A percentile compares a stretch with the other conserved stretches of the same genome.
Conservation (phyloP, 371 early-diverging fungal species). For the Mucor plumbeus region DNA sequence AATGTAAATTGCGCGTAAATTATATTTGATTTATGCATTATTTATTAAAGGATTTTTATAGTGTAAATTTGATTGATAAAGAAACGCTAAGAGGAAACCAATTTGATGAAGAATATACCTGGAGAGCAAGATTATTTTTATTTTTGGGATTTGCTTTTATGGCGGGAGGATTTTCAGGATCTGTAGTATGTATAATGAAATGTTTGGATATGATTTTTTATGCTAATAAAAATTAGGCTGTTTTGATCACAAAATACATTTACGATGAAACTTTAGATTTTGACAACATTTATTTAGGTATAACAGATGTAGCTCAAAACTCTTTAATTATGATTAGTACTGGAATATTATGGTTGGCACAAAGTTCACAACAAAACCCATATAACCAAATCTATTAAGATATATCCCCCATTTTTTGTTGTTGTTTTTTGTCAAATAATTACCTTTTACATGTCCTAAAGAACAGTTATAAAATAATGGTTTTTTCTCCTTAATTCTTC, state of each 20-base stretch:
- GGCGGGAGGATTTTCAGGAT: slow-evolving; percentile 77
- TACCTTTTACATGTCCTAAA: background rate
- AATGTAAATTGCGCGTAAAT: slow-evolving; percentile 46
- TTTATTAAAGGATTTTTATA: slow-evolving; percentile 9
- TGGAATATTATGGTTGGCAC: slow-evolving; percentile 23
- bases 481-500: background rate
- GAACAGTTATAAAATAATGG: background rate
- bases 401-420: background rate
- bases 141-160: slow-evolving; percentile 78
- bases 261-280: slow-evolving; percentile 57
- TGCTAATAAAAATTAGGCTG: slow-evolving; percentile 46
- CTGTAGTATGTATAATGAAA: slow-evolving; percentile 54
- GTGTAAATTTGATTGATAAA: slow-evolving; percentile 57
- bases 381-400: slow-evolving; percentile 3
- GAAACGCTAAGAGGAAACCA: slow-evolving; percentile 52
- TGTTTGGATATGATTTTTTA: background rate
- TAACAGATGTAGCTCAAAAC: slow-evolving; percentile 67
- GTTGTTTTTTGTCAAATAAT: background rate
- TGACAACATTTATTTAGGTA: slow-evolving; percentile 65
- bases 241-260: slow-evolving; percentile 72
- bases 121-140: slow-evolving; percentile 70
- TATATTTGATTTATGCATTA: background rate
- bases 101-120: slow-evolving; percentile 46
- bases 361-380: slow-evolving; percentile 1
- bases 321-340: slow-evolving; percentile 62